Conservation (phyloP, 805 yeast species). For the Lachancea sp. region DNA sequence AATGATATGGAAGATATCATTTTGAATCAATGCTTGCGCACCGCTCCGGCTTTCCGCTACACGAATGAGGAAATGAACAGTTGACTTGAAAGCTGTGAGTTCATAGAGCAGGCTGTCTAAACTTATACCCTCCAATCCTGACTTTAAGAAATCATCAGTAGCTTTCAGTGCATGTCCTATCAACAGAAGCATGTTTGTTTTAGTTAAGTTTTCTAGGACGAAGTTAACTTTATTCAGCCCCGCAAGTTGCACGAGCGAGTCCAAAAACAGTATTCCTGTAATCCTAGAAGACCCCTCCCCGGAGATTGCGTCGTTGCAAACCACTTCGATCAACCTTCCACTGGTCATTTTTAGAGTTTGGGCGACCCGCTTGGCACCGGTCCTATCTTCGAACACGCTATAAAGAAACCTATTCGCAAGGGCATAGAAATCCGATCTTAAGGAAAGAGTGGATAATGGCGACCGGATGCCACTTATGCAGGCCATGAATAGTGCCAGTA, state of each 20-base stretch:
- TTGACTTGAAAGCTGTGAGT: constrained; percentile 67
- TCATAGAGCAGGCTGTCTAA: constrained; percentile 60
- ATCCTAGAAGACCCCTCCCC: constrained; percentile 74
- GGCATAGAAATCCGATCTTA: constrained; percentile 76
- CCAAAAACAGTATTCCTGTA: constrained; percentile 69
- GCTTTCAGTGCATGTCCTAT: constrained; percentile 62
- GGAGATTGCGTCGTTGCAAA: constrained; percentile 71
- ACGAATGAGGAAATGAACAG: constrained; percentile 60
- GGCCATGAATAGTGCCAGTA: constrained; percentile 65
- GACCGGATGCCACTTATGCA: constrained; percentile 68
- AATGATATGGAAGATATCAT: constrained; percentile 61
- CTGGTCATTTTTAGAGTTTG: constrained; percentile 50
- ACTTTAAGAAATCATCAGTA: constrained; percentile 55
- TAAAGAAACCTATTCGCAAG: constrained; percentile 60
- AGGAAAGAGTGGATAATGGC: constrained; percentile 56
- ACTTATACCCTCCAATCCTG: constrained; percentile 36
- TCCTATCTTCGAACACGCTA: constrained; percentile 40
- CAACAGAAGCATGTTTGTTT: constrained; percentile 57
- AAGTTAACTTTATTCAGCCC: constrained; percentile 46
- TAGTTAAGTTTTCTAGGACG: constrained; percentile 53
- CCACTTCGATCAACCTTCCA: constrained; percentile 55
- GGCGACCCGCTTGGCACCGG: constrained; percentile 41
- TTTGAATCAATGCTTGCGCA: constrained; percentile 66
- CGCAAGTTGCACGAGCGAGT: constrained; percentile 53
- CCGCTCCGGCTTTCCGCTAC: constrained; percentile 74